Base-by-base conservation (phyloP, 1,284 basidiomycete genomes). In the Athelia sp. region DNA sequence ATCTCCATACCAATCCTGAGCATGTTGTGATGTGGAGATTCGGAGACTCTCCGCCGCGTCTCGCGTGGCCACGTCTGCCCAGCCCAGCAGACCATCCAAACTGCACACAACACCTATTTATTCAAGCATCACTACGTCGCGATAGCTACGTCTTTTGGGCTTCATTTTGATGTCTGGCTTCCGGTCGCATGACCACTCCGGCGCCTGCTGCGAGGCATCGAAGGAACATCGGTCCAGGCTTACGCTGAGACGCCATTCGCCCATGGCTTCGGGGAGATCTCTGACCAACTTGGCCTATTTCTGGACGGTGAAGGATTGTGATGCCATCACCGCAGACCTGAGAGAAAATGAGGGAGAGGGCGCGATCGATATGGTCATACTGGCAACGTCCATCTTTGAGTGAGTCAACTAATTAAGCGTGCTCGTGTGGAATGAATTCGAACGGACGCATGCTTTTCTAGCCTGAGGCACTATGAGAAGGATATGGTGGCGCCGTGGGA, bases 361-460 rank as follows among this genome's bases (percentile, higher is more conserved):
- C 15, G 57, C 53, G 24, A 57, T 68, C 36, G 67, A 71, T 51
- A 23, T 68, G 36, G 53, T 72, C 22, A 52, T 71, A 17, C 56
- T 71, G 11, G 69, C 68, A 26, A 70, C 69, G 18, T 71, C 68
- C 50, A 69, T 70, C 52, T 48, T 66, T n/a, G 53, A 69, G 68
- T 70, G 45, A 51, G 65, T 58, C 31, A 9, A 17, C 24, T 21
- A 40, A 3, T 70, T 71, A 43, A 60, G 32, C 9, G 11, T n/a
- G 57, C 3, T 21, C 6, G 19, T 40, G 3, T 34, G 44, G 43
- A 38, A 17, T 2, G 24, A 29, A 13, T 13, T 6, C 6, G 59
- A 13, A 29, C 26, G 4, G 26, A 29, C 4, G 26, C 6, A 29
- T 43, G 38, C 11, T 35, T 13, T 43, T 61, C 6, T n/a, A 40